Evolutionary conservation across 2,329 filamentous ascomycete species (phyloP).

Genomic region (Spiromastix sp.): DNA sequence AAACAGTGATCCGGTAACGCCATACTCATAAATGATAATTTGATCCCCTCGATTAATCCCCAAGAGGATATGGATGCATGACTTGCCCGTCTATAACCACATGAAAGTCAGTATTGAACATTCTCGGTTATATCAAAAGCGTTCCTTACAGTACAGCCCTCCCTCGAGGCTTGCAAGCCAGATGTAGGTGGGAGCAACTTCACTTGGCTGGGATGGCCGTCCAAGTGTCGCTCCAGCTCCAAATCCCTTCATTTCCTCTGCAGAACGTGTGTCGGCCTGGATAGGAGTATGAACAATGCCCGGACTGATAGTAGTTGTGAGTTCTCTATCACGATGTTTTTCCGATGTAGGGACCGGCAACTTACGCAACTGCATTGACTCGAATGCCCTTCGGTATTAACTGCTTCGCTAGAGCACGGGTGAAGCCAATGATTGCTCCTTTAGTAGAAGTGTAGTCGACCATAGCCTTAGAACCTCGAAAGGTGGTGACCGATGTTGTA

Average conservation of each 20-base stretch:
- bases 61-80: slow-evolving; percentile 25
- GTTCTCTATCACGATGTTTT: no score
- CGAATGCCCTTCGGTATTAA: slow-evolving; percentile 47
- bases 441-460: slow-evolving; percentile 50
- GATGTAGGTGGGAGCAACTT: slow-evolving; percentile 30
- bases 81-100: slow-evolving; percentile 22
- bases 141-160: slow-evolving; percentile 25
- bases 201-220: slow-evolving; percentile 28
- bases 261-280: slow-evolving; percentile 24
- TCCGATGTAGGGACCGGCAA: no score
- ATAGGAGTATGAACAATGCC: slow-evolving; percentile 26
- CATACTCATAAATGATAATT: no score
- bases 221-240: slow-evolving; percentile 20
- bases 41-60: no score
- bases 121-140: no score
- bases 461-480: slow-evolving; percentile 41
- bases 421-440: slow-evolving; percentile 48
- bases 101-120: slow-evolving; percentile 3
- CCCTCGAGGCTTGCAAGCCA: slow-evolving; percentile 27
- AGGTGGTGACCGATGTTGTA: slow-evolving; percentile 44
- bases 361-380: slow-evolving; percentile 39
- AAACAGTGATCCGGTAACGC: no score
- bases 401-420: slow-evolving; percentile 42
- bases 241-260: slow-evolving; percentile 25
- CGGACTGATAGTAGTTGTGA: slow-evolving; percentile 14